A percentile compares a stretch with the other conserved stretches of the same genome.
These are phyloP conservation scores for Geranomyces michiganensis DNA, from an alignment of 192 early-diverging fungal genomes.

Conservation along the genomic window DNA sequence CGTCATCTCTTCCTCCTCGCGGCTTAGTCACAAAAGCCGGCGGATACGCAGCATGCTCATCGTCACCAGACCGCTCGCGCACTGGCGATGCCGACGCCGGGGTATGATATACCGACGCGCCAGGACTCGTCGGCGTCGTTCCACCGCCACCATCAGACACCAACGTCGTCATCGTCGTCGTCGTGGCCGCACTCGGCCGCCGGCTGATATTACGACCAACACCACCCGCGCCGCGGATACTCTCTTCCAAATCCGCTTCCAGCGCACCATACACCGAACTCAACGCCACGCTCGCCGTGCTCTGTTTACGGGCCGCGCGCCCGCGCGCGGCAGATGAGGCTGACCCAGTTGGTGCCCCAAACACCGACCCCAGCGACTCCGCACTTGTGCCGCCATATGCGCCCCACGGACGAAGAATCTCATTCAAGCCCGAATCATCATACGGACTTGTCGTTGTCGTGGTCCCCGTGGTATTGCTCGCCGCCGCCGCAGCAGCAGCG, in stretches of 20 bases:
- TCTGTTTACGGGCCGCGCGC: not conserved
- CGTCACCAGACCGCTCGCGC: not conserved
- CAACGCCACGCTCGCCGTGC: slow-evolving; percentile 16
- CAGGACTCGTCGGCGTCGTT: slow-evolving; percentile 5
- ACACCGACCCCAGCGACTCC: not conserved
- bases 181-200: slow-evolving; percentile 1
- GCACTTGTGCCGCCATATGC: not conserved
- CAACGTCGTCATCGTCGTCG: not conserved
- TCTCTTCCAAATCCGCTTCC: slow-evolving; percentile 24
- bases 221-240: no score
- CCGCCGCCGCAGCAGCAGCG: slow-evolving; percentile 13
- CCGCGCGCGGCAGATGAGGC: not conserved
- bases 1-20: no score
- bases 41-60: no score
- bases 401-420: slow-evolving; percentile 18
- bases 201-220: no score
- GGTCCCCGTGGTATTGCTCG: no score
- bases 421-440: slow-evolving; percentile 33
- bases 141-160: no score
- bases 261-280: not conserved
- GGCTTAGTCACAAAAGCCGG: no score
- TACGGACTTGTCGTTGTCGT: slow-evolving; percentile 15
- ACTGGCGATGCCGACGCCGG: not conserved
- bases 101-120: slow-evolving; percentile 3
- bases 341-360: not conserved